Evolutionary conservation across 202 grass and related monocot genomes (phyloP).

Genomic region (Zizania palustris): DNA sequence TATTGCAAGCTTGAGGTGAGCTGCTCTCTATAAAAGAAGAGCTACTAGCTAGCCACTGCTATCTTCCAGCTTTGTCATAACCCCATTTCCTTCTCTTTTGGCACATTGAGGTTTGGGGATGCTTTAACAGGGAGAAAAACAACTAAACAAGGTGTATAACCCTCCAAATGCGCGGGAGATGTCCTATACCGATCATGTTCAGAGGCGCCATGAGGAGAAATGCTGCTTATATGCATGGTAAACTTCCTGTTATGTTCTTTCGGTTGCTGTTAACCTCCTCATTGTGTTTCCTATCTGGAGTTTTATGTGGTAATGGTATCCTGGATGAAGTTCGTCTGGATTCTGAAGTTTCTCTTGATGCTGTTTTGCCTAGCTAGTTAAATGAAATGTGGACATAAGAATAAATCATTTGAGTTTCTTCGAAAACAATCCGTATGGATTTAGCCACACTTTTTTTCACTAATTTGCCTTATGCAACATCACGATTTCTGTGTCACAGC

Average conservation of each 20-base stretch:
- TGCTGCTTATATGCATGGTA: slow-evolving; percentile 90
- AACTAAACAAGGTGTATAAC: slow-evolving; percentile 79
- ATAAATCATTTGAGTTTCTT: not conserved
- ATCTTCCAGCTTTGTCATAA: slow-evolving; percentile 41
- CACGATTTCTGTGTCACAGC: not conserved
- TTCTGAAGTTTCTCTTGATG: slow-evolving; percentile 17
- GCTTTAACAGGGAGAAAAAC: slow-evolving; percentile 17
- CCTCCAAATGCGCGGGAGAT: slow-evolving; percentile 67
- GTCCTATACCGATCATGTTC: slow-evolving; percentile 81
- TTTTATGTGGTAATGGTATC: not conserved
- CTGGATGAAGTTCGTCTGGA: not conserved
- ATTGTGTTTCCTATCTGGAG: not conserved
- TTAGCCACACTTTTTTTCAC: not conserved
- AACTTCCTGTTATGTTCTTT: slow-evolving; percentile 32
- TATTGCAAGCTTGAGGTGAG: slow-evolving; percentile 37
- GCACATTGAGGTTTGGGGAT: slow-evolving; percentile 5
- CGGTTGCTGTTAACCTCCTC: not conserved
- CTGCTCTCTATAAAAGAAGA: slow-evolving; percentile 48
- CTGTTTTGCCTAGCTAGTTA: slow-evolving; percentile 11
- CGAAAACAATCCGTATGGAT: slow-evolving; percentile 5
- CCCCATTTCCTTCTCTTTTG: slow-evolving; percentile 15
- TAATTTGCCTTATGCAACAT: slow-evolving; percentile 5
- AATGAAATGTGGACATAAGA: not conserved
- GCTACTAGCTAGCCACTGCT: slow-evolving; percentile 25
- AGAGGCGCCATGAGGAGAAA: slow-evolving; percentile 79